Base-by-base conservation (phyloP, 257 asterid genomes). In the Sherardia arvensis region DNA sequence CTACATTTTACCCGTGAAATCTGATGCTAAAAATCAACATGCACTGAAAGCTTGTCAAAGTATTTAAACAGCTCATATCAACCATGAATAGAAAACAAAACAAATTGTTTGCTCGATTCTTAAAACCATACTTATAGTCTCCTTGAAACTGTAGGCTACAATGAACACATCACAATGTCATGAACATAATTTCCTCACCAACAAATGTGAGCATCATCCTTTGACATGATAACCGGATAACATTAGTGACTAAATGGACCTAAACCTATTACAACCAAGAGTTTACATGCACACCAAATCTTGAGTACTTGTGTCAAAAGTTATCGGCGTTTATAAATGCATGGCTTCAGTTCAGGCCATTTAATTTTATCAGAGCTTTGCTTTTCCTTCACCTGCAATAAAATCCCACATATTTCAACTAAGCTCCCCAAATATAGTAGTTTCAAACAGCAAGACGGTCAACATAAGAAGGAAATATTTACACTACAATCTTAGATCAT, bases 291-390 rank as follows among this genome's bases (percentile, higher is more conserved):
- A 49, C 20, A 21, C 34, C 59, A 9, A 55, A 55, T 4, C 17
- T 18, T 10, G 15, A 47, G 38, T 6, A 25, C 15, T 38, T 64
- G 33, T 34, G 18, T 9, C 6, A 69, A 61, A 38, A 29, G 62
- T 81, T 58, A 89, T 0, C 95, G 83, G 10, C 97, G 95, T 79
- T 89, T 89, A 78, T 87, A 89, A 66, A 89, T 11, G 71, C 96
- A 89, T 62, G 96, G 93, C 76, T 89, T 89, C 77, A 89, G 67
- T 64, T 84, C 88, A 40, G 97, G 97, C 97, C 97, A 89, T 66
- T 63, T 61, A 43, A 89, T 79, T 33, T 38, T 57, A 60, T 80
- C 59, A 21, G 15, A 77, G 62, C 59, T 76, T 1, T 75, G 27
- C 53, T 66, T 81, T 67, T 61, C 80, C 56, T 81, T 78, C 59